These are phyloP conservation scores for Vitis hybrid DNA, from an alignment of 177 flowering plant genomes.

Conservation along the genomic window DNA sequence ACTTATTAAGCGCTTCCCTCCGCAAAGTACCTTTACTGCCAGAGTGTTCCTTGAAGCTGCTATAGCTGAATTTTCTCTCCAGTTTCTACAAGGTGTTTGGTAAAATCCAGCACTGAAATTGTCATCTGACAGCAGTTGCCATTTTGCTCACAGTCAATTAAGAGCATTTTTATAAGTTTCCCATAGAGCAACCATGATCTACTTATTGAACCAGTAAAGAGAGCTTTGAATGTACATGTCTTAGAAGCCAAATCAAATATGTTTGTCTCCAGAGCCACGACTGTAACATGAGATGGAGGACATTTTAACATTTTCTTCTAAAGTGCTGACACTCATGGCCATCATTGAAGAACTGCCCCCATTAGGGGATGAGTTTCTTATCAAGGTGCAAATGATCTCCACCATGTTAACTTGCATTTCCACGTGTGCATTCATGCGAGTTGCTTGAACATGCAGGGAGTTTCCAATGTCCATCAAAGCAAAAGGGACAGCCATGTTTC, in stretches of 20 bases:
- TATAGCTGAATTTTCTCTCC: constrained; percentile 45
- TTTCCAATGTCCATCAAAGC: constrained; percentile 54
- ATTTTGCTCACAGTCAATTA: constrained; percentile 75
- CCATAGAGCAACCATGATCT: constrained; percentile 80
- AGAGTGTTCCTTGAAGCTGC: no score
- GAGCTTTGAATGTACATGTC: constrained; percentile 27
- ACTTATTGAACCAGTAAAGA: constrained; percentile 47
- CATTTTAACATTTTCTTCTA: constrained; percentile 70
- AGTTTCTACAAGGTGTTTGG: constrained; percentile 65
- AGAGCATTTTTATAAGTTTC: constrained; percentile 72
- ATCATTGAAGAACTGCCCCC: constrained; percentile 43
- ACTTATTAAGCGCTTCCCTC: no score
- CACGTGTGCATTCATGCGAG: not conserved
- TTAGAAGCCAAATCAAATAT: constrained; percentile 54
- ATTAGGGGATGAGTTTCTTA: constrained; percentile 51
- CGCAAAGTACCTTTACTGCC: no score
- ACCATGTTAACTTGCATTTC: constrained; percentile 57
- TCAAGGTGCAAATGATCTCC: constrained; percentile 64
- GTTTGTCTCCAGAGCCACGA: constrained; percentile 48
- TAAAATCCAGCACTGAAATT: constrained; percentile 87
- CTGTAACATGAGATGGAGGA: constrained; percentile 66
- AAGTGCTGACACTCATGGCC: constrained; percentile 65
- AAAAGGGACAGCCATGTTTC: constrained; percentile 71
- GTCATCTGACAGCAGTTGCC: constrained; percentile 54
- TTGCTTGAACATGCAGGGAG: constrained; percentile 33